phyloP scores from a whole-genome alignment of 306 rosid genomes.

The Abrus precatorius region DNA sequence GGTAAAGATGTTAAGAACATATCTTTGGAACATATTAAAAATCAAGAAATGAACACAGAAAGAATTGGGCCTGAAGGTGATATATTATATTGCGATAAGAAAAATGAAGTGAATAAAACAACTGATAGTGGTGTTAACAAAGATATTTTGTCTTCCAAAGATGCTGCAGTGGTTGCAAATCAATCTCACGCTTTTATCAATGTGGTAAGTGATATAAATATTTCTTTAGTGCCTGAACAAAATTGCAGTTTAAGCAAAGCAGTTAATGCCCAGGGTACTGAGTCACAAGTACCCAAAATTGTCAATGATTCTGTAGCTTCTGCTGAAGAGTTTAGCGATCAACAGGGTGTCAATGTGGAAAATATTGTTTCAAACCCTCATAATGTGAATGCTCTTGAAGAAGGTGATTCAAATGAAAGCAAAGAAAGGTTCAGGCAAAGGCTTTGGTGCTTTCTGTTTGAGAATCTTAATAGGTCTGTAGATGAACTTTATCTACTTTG shows the following conservation, averaged over 20 bases:
- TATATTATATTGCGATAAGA: conserved; percentile 50
- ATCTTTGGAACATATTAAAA: conserved; percentile 54
- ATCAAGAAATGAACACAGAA: conserved; percentile 43
- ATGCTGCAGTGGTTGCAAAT: conserved; percentile 36
- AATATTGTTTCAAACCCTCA: conserved; percentile 59
- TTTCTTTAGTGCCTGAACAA: conserved; percentile 44
- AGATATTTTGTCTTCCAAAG: conserved; percentile 41
- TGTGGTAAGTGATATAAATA: conserved; percentile 50
- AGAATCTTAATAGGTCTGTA: conserved; percentile 98
- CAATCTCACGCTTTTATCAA: conserved; percentile 46
- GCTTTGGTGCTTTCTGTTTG: conserved; percentile 98
- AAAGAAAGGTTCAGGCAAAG: conserved; percentile 98
- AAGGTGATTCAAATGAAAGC: conserved; percentile 79
- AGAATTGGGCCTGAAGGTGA: conserved; percentile 52
- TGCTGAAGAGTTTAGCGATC: conserved; percentile 54
- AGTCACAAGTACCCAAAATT: conserved; percentile 51
- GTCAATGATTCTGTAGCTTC: conserved; percentile 50
- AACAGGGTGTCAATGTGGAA: conserved; percentile 49
- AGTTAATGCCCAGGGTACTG: conserved; percentile 45
- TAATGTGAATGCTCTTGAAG: conserved; percentile 63
- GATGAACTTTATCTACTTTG: conserved; percentile 99
- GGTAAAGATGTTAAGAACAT: conserved; percentile 51
- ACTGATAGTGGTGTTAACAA: conserved; percentile 43
- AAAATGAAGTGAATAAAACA: conserved; percentile 50
- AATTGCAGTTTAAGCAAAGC: conserved; percentile 48